phyloP scores from a whole-genome alignment of 306 rosid species.

The Cicer cuneatum region DNA sequence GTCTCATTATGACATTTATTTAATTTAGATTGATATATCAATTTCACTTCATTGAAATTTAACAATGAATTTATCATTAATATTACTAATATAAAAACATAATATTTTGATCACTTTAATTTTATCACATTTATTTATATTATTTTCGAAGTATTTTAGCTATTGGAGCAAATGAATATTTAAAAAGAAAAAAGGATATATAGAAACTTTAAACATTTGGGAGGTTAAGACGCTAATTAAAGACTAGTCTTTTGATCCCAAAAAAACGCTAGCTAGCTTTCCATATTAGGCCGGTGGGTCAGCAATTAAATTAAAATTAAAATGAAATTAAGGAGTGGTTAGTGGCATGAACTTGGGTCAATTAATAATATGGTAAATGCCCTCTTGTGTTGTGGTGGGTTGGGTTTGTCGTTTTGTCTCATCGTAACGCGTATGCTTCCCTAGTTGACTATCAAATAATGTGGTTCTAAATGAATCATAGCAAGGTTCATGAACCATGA shows the following conservation, averaged over 20 bases:
- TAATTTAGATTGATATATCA: too few species aligned
- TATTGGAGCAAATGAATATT: too few species aligned
- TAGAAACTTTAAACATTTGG: neutral
- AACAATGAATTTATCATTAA: too few species aligned
- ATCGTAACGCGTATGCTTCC: neutral
- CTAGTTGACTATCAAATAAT: conserved; percentile 4
- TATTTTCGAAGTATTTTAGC: too few species aligned
- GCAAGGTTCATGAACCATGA: too few species aligned
- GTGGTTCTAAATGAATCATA: neutral
- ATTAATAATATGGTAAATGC: neutral
- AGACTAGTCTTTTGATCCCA: neutral
- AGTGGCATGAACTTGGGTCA: conserved; percentile 20
- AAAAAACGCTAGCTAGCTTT: neutral
- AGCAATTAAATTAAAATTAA: neutral
- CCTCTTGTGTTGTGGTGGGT: conserved; percentile 3
- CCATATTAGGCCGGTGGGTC: conserved; percentile 3
- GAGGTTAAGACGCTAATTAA: neutral
- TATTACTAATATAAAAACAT: too few species aligned
- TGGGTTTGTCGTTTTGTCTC: neutral
- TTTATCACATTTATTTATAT: too few species aligned
- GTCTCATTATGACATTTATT: too few species aligned
- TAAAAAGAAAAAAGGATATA: too few species aligned
- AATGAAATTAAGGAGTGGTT: neutral
- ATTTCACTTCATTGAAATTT: too few species aligned
- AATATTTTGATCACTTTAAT: too few species aligned